phyloP scores from a whole-genome alignment of 345 rosid species.

The Citrus sp. region DNA sequence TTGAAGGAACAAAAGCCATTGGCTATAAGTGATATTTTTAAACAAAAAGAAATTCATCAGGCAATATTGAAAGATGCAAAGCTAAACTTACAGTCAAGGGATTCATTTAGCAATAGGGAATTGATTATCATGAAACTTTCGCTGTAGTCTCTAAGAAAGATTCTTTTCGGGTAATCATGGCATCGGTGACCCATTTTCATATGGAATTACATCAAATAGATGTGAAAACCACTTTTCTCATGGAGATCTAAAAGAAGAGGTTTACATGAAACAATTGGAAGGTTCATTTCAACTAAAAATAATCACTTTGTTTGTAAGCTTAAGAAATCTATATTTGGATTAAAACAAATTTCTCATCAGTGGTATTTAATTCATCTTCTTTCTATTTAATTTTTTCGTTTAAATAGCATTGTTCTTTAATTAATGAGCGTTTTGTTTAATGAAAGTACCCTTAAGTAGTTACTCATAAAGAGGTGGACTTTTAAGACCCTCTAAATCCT shows the following conservation, averaged over 20 bases:
- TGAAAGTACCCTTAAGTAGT: too few species aligned
- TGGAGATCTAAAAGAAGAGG: background rate
- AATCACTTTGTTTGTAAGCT: too few species aligned
- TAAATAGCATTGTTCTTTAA: too few species aligned
- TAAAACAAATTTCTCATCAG: background rate
- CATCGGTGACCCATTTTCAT: too few species aligned
- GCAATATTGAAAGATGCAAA: background rate
- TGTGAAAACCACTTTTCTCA: background rate
- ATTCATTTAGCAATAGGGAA: too few species aligned
- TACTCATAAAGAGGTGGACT: too few species aligned
- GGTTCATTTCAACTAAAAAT: background rate
- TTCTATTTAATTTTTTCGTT: too few species aligned
- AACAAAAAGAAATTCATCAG: background rate
- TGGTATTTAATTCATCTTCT: background rate
- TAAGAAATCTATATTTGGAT: background rate
- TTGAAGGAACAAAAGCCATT: background rate
- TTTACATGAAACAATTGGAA: background rate
- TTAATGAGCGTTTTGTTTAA: too few species aligned
- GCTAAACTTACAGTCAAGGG: background rate
- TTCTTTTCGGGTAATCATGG: background rate
- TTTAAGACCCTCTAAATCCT: too few species aligned
- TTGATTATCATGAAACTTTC: too few species aligned
- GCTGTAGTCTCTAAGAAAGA: fast-evolving
- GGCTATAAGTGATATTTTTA: background rate
- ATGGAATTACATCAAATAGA: too few species aligned